Evolutionary conservation across 495 filamentous ascomycete species (phyloP).

Genomic region (Clavariopsis aquatica): DNA sequence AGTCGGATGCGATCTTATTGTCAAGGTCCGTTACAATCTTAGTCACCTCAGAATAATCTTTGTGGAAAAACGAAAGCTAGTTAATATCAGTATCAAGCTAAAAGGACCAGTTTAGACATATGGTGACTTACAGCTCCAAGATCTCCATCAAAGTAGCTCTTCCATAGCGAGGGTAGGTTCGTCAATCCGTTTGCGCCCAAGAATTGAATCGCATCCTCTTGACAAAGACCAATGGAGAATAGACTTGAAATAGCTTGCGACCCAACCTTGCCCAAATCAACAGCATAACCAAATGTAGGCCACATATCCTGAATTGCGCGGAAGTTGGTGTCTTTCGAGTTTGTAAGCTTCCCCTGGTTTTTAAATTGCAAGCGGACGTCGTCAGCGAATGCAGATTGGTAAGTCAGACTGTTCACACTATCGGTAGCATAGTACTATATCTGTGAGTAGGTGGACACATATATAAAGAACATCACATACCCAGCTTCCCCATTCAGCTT

Average conservation of each 20-base stretch:
- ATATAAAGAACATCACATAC: constrained; percentile 48
- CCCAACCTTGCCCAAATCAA: constrained; percentile 53
- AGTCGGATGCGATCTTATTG: constrained; percentile 51
- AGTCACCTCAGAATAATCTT: constrained; percentile 49
- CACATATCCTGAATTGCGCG: constrained; percentile 55
- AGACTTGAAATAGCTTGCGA: constrained; percentile 46
- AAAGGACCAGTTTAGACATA: no score
- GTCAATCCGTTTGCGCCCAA: constrained; percentile 46
- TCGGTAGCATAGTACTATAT: constrained; percentile 60
- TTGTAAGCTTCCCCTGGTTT: constrained; percentile 41
- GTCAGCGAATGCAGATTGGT: constrained; percentile 54
- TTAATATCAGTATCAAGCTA: constrained; percentile 11
- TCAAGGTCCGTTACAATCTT: constrained; percentile 50
- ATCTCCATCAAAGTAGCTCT: constrained; percentile 54
- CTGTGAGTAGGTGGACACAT: neutral
- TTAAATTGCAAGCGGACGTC: constrained; percentile 51
- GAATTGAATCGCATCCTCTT: constrained; percentile 57
- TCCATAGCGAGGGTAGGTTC: constrained; percentile 56
- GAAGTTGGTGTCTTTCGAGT: constrained; percentile 54
- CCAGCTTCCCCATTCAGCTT: constrained; percentile 82
- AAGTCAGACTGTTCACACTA: constrained; percentile 42
- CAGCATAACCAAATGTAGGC: constrained; percentile 59
- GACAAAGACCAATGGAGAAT: constrained; percentile 57
- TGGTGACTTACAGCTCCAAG: constrained; percentile 56
- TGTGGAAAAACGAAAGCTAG: constrained; percentile 57